Percentiles rank a stretch among this genome's conserved stretches.
These are phyloP conservation scores for Monosiga brevicollis DNA, from an alignment of 78 protist species.

Conservation along the genomic window DNA sequence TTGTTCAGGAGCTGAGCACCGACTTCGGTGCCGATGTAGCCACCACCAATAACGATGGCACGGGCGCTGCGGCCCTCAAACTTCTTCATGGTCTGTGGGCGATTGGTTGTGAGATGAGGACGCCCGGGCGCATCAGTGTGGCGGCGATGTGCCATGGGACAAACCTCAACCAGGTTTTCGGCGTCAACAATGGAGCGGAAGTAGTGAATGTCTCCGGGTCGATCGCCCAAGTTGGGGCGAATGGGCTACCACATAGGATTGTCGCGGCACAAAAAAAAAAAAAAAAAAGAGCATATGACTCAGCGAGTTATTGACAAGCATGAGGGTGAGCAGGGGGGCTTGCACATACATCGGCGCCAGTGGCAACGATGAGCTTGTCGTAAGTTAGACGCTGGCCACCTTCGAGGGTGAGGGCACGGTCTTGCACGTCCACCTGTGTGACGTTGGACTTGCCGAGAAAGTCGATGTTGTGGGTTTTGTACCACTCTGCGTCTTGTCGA, in stretches of 20 bases:
- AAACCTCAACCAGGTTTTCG: too few species aligned
- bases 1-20: not conserved
- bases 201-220: not conserved
- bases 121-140: too few species aligned
- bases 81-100: too few species aligned
- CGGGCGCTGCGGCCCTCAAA: not conserved
- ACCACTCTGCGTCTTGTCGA: not conserved
- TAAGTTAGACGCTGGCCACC: not conserved
- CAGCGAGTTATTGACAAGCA: too few species aligned
- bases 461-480: not conserved
- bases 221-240: too few species aligned
- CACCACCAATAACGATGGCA: not conserved
- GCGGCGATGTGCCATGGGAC: too few species aligned
- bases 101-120: too few species aligned
- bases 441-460: not conserved
- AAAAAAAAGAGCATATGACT: too few species aligned
- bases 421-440: not conserved
- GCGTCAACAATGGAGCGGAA: not conserved
- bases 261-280: too few species aligned
- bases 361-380: not conserved
- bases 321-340: too few species aligned
- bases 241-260: too few species aligned
- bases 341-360: not conserved
- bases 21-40: not conserved
- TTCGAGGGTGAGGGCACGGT: not conserved